Evolutionary conservation across 2,329 filamentous ascomycete genomes (phyloP).

Genomic region (Bipolaris cookei): DNA sequence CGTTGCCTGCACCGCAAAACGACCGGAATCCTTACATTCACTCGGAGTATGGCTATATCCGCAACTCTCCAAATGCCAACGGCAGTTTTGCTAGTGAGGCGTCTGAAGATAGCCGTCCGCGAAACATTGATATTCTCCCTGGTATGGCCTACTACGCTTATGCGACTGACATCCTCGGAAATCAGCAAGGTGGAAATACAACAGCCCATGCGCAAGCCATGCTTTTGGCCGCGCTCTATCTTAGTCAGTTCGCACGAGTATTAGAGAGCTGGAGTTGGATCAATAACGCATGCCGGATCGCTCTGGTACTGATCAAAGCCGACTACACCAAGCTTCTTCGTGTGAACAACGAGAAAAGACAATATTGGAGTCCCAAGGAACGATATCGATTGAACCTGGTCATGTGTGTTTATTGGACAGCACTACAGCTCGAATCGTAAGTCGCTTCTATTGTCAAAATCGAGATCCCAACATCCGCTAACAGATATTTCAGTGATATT

Average conservation of each 20-base stretch:
- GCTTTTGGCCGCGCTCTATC: slow-evolving; percentile 85
- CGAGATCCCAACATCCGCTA: not conserved
- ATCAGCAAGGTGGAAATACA: slow-evolving; percentile 77
- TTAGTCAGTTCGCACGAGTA: slow-evolving; percentile 84
- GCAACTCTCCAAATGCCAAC: slow-evolving; percentile 49
- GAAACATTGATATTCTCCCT: slow-evolving; percentile 84
- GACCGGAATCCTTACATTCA: slow-evolving; percentile 45
- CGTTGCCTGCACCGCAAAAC: slow-evolving; percentile 62
- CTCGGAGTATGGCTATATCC: slow-evolving; percentile 32
- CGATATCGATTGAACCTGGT: slow-evolving; percentile 50
- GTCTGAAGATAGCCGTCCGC: slow-evolving; percentile 40
- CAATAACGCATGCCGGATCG: slow-evolving; percentile 64
- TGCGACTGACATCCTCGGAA: slow-evolving; percentile 84
- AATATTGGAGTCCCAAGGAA: slow-evolving; percentile 30
- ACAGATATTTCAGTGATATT: slow-evolving; percentile 69
- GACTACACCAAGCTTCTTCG: slow-evolving; percentile 43
- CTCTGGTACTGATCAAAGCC: slow-evolving; percentile 76
- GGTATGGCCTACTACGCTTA: slow-evolving; percentile 89
- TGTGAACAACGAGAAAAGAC: slow-evolving; percentile 25
- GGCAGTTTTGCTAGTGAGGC: slow-evolving; percentile 43
- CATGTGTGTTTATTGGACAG: slow-evolving; percentile 85
- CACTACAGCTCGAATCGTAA: slow-evolving; percentile 87
- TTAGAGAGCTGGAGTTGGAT: slow-evolving; percentile 83
- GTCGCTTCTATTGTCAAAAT: not conserved
- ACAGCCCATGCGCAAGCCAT: slow-evolving; percentile 84